phyloP scores from a whole-genome alignment of 164 flowering plant genomes.

The Macadamia integrifolia region DNA sequence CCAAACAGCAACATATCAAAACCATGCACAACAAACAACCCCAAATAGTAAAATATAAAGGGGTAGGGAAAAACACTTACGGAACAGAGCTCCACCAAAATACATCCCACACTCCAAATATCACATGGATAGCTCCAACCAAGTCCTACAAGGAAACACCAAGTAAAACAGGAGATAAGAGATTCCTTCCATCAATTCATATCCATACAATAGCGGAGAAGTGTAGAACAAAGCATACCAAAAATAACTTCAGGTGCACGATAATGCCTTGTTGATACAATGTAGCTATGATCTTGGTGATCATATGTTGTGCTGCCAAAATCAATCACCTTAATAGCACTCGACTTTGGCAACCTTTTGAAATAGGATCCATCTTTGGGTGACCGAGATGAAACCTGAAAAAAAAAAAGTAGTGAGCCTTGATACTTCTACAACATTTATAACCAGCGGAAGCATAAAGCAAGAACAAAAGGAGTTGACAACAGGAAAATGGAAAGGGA shows the following conservation, averaged over 20 bases:
- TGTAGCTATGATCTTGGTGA: slow-evolving; percentile 58
- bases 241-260: slow-evolving; percentile 90
- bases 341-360: slow-evolving; percentile 51
- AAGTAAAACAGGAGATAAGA: not conserved
- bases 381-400: slow-evolving; percentile 60
- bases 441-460: not conserved
- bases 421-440: not conserved
- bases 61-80: slow-evolving; percentile 23
- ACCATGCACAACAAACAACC: no score
- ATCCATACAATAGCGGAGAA: not conserved
- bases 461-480: not conserved
- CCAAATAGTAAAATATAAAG: no score
- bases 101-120: slow-evolving; percentile 81
- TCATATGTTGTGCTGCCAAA: slow-evolving; percentile 86
- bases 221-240: slow-evolving; percentile 30
- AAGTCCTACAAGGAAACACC: slow-evolving; percentile 33
- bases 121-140: slow-evolving; percentile 93
- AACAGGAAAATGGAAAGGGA: not conserved
- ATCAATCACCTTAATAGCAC: slow-evolving; percentile 83
- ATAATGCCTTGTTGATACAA: slow-evolving; percentile 79
- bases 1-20: no score
- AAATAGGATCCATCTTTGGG: slow-evolving; percentile 51
- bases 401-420: not conserved
- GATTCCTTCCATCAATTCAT: not conserved
- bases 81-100: slow-evolving; percentile 73